A percentile compares a stretch with the other conserved stretches of the same genome.
phyloP scores from a whole-genome alignment of 2,329 filamentous ascomycete species.

The Mycosphaerella arachidis region DNA sequence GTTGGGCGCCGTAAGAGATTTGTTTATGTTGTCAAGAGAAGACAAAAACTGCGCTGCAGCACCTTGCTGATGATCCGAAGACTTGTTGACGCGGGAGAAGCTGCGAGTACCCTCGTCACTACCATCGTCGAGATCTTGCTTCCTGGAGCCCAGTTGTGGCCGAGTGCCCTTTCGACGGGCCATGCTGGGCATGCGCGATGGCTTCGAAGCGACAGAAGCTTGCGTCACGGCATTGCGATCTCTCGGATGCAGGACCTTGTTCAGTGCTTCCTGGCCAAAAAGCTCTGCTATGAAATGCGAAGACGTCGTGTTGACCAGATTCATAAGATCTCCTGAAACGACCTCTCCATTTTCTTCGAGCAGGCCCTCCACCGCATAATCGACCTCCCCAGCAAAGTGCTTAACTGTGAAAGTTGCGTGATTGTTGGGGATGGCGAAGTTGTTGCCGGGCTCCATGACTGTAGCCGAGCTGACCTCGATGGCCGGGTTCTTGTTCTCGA shows the following conservation, averaged over 20 bases:
- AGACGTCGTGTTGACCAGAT: constrained; percentile 81
- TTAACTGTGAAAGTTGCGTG: constrained; percentile 81
- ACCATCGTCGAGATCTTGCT: constrained; percentile 44
- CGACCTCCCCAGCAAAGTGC: constrained; percentile 94
- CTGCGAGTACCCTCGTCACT: constrained; percentile 34
- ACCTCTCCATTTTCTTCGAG: constrained; percentile 95
- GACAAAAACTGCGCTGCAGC: constrained; percentile 89
- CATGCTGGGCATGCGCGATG: constrained; percentile 85
- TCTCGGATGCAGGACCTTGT: constrained; percentile 87
- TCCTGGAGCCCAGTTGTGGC: constrained; percentile 41
- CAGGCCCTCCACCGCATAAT: constrained; percentile 81
- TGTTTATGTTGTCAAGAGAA: constrained; percentile 84
- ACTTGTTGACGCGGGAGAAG: constrained; percentile 37
- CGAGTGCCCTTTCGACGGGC: constrained; percentile 70
- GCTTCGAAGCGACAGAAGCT: constrained; percentile 92
- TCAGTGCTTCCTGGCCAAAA: constrained; percentile 92
- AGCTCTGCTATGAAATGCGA: constrained; percentile 84
- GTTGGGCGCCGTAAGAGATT: constrained; percentile 73
- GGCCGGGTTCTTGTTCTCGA: constrained; percentile 88
- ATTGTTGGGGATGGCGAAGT: constrained; percentile 79
- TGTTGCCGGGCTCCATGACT: constrained; percentile 76
- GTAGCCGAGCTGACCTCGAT: constrained; percentile 74
- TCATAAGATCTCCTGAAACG: constrained; percentile 92
- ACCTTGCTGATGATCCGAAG: constrained; percentile 63
- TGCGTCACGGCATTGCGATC: constrained; percentile 90